Evolutionary conservation across 2,329 filamentous ascomycete genomes (phyloP), one percentile per base, ranked within the genome.

Genomic region (Sporothrix luriei): DNA sequence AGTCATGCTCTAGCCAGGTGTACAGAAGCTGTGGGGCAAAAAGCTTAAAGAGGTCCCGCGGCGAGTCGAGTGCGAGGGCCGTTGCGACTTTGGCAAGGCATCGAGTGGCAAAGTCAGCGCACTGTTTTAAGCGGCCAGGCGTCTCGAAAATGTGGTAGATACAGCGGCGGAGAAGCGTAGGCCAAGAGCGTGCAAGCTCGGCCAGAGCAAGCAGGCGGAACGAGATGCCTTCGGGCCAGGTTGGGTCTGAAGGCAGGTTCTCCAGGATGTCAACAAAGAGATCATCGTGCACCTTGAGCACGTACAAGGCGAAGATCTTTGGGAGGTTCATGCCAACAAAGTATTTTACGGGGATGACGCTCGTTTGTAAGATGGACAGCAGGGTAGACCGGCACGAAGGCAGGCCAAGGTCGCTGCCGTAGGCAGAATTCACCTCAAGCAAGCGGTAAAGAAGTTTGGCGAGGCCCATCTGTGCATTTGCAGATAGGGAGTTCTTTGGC

Each of bases 61-160:
- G 84, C 57, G 88, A 87, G 29, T 84, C 79, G 26, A 98, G 84
- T 0, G 84, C 80, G 46, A 97, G 84, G 0, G 85, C 83, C 14
- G 78, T 79, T 4, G 94, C 88, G 43, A 97, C 88, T 14, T 85
- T 82, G 4, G 79, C 77, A 55, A 97, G 83, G 74, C 92, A 96
- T 66, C 85, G 85, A 69, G 86, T 87, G 0, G 94, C 94, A 79
- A 97, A 91, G 24, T 83, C 81, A 24, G 84, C 83, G 7, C 91
- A 90, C 13, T 81, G 79, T 3, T 85, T 80, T 16, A 97, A 87
- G 69, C 88, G 88, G 1, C 91, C 92, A 1, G 94, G 91, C 0
- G 91, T 93, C 78, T 98, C 95, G 74, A 98, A 97, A 26, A 98
- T 93, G 78, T 95, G 91, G 77, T 97, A 99, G 21, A 97, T 91